Evolutionary conservation across 1,139 yeast genomes (phyloP).

Genomic region (Pichia sp.): DNA sequence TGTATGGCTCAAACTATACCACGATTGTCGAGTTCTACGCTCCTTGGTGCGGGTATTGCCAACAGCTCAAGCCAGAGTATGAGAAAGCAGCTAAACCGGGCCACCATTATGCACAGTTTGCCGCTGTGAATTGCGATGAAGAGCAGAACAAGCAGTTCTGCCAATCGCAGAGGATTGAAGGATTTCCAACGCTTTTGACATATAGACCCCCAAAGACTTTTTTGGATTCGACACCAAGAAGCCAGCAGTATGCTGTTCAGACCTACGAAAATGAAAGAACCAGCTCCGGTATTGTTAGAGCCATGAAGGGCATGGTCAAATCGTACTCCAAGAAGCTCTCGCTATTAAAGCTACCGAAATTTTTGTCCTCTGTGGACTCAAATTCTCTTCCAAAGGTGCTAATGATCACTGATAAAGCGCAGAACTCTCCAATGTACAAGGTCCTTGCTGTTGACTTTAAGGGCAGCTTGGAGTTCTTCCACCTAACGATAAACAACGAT

Average conservation of each 20-base stretch:
- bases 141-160: conserved; percentile 65
- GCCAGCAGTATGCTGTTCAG: conserved; percentile 53
- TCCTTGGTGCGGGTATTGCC: conserved; percentile 93
- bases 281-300: conserved; percentile 52
- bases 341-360: conserved; percentile 33
- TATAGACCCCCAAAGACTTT: conserved; percentile 75
- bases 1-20: conserved; percentile 68
- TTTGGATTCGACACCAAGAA: conserved; percentile 25
- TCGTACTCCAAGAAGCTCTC: conserved; percentile 60
- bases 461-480: conserved; percentile 42
- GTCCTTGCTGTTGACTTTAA: conserved; percentile 74
- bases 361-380: conserved; percentile 21
- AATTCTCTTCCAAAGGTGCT: conserved; percentile 39
- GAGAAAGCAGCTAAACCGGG: conserved; percentile 60
- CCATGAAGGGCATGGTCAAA: conserved; percentile 59
- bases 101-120: conserved; percentile 64
- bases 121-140: conserved; percentile 82
- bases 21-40: conserved; percentile 90
- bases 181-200: conserved; percentile 78
- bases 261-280: conserved; percentile 67
- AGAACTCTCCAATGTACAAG: conserved; percentile 60
- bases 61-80: conserved; percentile 52
- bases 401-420: conserved; percentile 41
- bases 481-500: conserved; percentile 28
- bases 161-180: conserved; percentile 58